Evolutionary conservation across 2,329 filamentous ascomycete species (phyloP).

Genomic region (Fusarium secorum): DNA sequence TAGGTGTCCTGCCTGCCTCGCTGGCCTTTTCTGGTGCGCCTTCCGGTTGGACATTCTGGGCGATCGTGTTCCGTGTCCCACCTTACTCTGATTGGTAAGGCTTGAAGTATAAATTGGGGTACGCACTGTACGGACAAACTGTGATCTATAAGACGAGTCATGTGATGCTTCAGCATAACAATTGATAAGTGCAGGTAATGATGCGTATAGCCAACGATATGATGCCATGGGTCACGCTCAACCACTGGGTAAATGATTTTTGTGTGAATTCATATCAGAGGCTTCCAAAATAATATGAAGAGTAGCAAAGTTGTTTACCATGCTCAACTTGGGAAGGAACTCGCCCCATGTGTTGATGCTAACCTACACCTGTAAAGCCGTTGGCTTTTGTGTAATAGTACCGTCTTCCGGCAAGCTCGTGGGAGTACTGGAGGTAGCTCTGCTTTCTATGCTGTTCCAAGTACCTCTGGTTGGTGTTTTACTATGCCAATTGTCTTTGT

Average conservation of each 20-base stretch:
- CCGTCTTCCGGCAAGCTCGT: neutral
- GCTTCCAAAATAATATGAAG: neutral
- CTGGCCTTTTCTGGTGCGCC: slow-evolving; percentile 43
- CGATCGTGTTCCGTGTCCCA: slow-evolving; percentile 38
- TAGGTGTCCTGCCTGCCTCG: slow-evolving; percentile 43
- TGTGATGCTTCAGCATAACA: slow-evolving; percentile 28
- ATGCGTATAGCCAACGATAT: neutral
- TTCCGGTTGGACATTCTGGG: slow-evolving; percentile 33
- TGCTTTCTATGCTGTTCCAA: neutral
- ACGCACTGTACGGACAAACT: slow-evolving; percentile 31
- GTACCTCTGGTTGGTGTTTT: too few species aligned
- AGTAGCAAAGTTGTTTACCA: neutral
- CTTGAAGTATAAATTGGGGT: neutral
- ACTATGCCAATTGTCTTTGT: neutral
- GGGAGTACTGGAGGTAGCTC: neutral
- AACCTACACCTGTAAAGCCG: neutral
- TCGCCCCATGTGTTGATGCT: neutral
- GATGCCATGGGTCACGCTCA: neutral
- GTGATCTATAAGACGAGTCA: slow-evolving; percentile 36
- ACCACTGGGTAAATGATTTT: too few species aligned
- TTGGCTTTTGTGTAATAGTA: neutral
- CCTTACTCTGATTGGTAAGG: slow-evolving; percentile 41
- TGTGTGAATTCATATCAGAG: neutral
- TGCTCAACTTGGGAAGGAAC: neutral
- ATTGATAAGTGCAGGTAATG: neutral